phyloP scores from a whole-genome alignment of 768 basidiomycete species.

The Chalciporus pseudorubinellus region DNA sequence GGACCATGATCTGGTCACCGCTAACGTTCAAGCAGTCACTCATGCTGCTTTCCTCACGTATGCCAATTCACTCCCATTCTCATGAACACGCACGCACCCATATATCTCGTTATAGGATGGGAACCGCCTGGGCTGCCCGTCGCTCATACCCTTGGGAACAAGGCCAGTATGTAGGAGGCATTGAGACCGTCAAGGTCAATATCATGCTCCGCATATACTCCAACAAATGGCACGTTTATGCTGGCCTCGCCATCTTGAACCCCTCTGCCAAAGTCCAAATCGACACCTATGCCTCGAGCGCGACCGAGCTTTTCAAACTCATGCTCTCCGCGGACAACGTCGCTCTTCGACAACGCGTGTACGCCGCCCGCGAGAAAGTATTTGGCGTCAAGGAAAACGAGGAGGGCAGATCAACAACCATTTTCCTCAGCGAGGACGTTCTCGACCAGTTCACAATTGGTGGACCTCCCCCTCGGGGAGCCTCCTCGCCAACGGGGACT shows the following conservation, averaged over 20 bases:
- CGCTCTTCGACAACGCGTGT: constrained; percentile 67
- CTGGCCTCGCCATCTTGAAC: constrained; percentile 96
- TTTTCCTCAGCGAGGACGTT: constrained; percentile 80
- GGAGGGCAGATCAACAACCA: constrained; percentile 44
- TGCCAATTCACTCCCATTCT: constrained; percentile 4
- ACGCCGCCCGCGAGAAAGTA: constrained; percentile 70
- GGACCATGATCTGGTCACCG: constrained; percentile 94
- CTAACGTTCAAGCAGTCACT: constrained; percentile 97
- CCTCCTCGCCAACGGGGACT: constrained; percentile 9
- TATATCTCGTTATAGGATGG: constrained; percentile 66
- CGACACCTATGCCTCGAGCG: constrained; percentile 82
- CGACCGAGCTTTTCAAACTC: constrained; percentile 90
- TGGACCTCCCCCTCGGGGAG: constrained; percentile 21
- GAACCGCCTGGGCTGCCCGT: constrained; percentile 86
- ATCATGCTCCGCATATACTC: constrained; percentile 94
- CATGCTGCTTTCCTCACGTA: constrained; percentile 97
- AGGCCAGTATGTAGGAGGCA: constrained; percentile 92
- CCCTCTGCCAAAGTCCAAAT: constrained; percentile 87
- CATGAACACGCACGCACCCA: constrained; percentile 8
- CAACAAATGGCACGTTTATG: constrained; percentile 99
- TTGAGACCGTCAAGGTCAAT: constrained; percentile 96
- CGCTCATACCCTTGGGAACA: constrained; percentile 92
- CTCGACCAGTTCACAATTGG: constrained; percentile 90
- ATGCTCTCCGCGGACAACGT: constrained; percentile 68
- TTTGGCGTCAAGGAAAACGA: constrained; percentile 51